Percentiles rank a stretch among this genome's conserved stretches.
These are phyloP conservation scores for Misopates orontium DNA, from an alignment of 257 asterid species.

Conservation along the genomic window DNA sequence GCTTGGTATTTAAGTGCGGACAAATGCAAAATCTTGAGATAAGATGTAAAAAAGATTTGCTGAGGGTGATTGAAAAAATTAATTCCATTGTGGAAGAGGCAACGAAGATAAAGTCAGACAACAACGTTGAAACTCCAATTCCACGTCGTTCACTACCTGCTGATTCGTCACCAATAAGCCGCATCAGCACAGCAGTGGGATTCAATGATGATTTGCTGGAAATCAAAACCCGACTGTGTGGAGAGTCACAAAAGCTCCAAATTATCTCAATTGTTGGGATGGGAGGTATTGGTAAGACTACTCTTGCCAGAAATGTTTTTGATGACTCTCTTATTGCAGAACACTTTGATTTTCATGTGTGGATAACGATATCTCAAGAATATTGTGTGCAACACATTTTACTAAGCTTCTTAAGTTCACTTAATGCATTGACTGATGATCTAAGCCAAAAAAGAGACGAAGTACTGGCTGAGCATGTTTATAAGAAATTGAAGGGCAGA, in stretches of 20 bases:
- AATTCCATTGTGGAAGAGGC: neutral
- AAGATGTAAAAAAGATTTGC: neutral
- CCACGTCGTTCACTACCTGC: neutral
- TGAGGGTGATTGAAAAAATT: neutral
- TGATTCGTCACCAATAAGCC: neutral
- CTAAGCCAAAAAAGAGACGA: too few species aligned
- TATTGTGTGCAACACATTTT: neutral
- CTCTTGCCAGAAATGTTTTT: slow-evolving; percentile 1
- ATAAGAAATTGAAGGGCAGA: neutral
- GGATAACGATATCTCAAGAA: slow-evolving; percentile 12
- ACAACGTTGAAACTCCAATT: neutral
- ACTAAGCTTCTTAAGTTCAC: neutral
- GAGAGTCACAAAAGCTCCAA: neutral
- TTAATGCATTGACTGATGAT: neutral
- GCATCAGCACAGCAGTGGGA: neutral
- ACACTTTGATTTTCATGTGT: neutral
- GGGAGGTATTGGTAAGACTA: slow-evolving; percentile 21
- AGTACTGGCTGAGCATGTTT: neutral
- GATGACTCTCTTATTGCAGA: neutral
- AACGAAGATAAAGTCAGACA: neutral
- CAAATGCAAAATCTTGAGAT: neutral
- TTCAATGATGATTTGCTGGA: neutral
- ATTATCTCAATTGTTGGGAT: neutral
- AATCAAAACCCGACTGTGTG: neutral
- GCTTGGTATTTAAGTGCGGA: neutral